Conservation (phyloP, 2,329 filamentous ascomycete genomes). For the Fusarium odoratissimum region DNA sequence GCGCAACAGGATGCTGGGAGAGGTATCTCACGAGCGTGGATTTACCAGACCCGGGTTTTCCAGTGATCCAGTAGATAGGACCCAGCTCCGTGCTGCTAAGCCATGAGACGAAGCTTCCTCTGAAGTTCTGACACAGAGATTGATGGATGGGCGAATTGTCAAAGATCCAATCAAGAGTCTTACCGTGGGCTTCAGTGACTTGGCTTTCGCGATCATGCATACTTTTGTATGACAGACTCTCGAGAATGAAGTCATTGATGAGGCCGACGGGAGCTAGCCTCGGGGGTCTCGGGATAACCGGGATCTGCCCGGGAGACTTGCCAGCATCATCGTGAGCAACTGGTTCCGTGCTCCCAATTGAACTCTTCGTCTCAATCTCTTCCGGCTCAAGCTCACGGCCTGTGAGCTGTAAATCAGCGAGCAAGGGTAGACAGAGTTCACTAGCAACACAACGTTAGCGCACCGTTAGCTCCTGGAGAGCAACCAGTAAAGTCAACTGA, state of each 20-base stretch:
- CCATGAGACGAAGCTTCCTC: conserved; percentile 1
- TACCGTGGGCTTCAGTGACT: conserved; percentile 45
- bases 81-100: background rate
- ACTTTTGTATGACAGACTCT: conserved; percentile 48
- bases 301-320: background rate
- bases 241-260: conserved; percentile 49
- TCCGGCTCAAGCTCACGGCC: background rate
- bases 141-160: conserved; percentile 3
- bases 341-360: background rate
- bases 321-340: background rate
- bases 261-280: conserved; percentile 34
- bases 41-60: conserved; percentile 56
- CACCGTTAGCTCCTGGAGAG: background rate
- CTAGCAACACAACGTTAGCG: background rate
- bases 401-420: background rate
- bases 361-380: background rate
- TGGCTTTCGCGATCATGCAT: conserved; percentile 49
- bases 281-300: background rate
- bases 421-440: background rate
- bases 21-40: conserved; percentile 58
- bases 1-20: conserved; percentile 36
- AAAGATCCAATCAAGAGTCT: conserved; percentile 55
- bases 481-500: background rate
- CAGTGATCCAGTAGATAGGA: conserved; percentile 17
- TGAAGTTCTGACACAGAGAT: background rate